Percentiles rank a stretch among this genome's conserved stretches.
These are phyloP conservation scores for Colletotrichum endophyticum DNA, from an alignment of 2,329 filamentous ascomycete species.

Conservation along the genomic window DNA sequence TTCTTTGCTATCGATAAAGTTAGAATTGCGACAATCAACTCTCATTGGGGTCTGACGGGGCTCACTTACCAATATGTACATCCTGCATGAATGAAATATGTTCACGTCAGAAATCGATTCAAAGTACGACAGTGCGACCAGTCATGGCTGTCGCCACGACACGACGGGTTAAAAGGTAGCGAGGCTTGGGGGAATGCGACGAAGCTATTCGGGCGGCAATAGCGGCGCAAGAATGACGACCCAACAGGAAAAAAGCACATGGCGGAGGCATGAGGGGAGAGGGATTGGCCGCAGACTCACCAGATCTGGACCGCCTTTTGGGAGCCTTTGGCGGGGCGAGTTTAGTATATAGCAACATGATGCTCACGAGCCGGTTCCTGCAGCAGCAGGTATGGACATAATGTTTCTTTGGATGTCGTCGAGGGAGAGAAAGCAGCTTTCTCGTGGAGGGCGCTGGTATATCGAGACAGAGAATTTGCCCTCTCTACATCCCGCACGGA, in stretches of 20 bases:
- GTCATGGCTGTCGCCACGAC: not conserved
- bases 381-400: slow-evolving; percentile 16
- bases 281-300: slow-evolving; percentile 41
- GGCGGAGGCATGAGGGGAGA: not conserved
- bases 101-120: slow-evolving; percentile 26
- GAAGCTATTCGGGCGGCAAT: slow-evolving; percentile 17
- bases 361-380: slow-evolving; percentile 22
- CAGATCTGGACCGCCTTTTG: slow-evolving; percentile 64
- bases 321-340: slow-evolving; percentile 62
- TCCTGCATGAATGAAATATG: slow-evolving; percentile 36
- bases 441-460: slow-evolving; percentile 2
- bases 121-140: not conserved
- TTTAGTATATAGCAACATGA: slow-evolving; percentile 65
- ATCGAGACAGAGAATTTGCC: not conserved
- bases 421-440: not conserved
- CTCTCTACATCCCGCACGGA: slow-evolving; percentile 14
- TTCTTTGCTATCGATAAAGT: slow-evolving; percentile 49
- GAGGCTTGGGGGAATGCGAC: not conserved
- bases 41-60: not conserved
- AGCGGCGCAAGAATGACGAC: not conserved
- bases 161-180: not conserved
- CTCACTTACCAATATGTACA: slow-evolving; percentile 56
- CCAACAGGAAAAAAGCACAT: not conserved
- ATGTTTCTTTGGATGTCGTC: not conserved
- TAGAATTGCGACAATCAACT: not conserved